A percentile compares a stretch with the other conserved stretches of the same genome.
Conservation (phyloP, 2,329 filamentous ascomycete species). For the Penicillium psychrosexuale region DNA sequence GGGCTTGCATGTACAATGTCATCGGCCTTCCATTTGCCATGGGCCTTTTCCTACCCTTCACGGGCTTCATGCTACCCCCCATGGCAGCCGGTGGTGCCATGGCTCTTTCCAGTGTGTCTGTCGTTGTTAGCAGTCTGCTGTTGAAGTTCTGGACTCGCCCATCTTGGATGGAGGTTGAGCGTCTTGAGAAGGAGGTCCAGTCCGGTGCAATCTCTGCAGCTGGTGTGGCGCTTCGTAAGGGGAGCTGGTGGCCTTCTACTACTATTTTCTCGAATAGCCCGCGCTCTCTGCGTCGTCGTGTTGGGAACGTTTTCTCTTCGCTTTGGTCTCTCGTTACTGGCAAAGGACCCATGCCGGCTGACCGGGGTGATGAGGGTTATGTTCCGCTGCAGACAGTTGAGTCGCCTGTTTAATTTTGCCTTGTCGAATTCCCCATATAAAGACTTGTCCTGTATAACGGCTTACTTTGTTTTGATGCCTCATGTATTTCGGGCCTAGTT, state of each 20-base stretch:
- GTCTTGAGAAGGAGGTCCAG: conserved; percentile 57
- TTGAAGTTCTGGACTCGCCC: conserved; percentile 85
- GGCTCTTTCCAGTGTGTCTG: conserved; percentile 85
- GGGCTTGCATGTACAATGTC: conserved; percentile 91
- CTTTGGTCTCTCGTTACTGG: conserved; percentile 33
- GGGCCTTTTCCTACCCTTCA: conserved; percentile 90
- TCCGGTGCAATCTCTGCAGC: conserved; percentile 21
- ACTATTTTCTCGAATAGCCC: conserved; percentile 22
- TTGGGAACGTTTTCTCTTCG: conserved; percentile 17
- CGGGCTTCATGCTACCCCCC: conserved; percentile 75
- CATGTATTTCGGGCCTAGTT: neutral
- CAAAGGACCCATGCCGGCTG: conserved; percentile 19
- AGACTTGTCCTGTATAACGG: neutral
- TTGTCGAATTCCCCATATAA: neutral
- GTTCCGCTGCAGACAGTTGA: conserved; percentile 48
- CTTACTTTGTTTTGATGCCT: conserved; percentile 1
- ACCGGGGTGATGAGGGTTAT: conserved; percentile 40
- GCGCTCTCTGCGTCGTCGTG: conserved; percentile 18
- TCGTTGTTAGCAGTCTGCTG: conserved; percentile 78
- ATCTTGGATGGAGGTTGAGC: conserved; percentile 75
- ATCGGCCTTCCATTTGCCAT: conserved; percentile 93
- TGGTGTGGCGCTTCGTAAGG: conserved; percentile 13
- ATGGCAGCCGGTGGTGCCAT: conserved; percentile 95
- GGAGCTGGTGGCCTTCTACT: conserved; percentile 33
- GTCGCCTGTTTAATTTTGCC: conserved; percentile 24